A percentile compares a stretch with the other conserved stretches of the same genome.
phyloP scores from a whole-genome alignment of 176 grass and related monocot genomes.

The Puya raimondii region DNA sequence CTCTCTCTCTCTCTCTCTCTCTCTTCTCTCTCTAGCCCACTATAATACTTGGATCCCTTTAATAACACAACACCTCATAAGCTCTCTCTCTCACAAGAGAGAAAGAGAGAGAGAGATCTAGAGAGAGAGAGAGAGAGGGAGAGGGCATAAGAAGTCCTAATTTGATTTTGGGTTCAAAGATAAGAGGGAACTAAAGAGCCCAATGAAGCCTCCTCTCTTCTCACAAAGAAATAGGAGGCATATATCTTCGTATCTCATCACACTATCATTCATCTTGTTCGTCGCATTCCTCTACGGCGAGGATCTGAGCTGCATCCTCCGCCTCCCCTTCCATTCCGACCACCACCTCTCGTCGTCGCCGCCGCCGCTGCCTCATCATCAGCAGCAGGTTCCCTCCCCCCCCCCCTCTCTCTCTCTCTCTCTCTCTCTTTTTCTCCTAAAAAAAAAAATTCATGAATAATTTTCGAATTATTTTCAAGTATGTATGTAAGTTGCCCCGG shows the following conservation, averaged over 20 bases:
- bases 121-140: not conserved
- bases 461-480: no score
- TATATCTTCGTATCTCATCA: slow-evolving; percentile 45
- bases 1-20: not conserved
- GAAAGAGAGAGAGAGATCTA: not conserved
- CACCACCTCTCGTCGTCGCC: not conserved
- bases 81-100: not conserved
- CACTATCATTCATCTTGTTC: slow-evolving; percentile 69
- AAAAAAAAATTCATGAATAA: no score
- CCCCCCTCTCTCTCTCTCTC: no score
- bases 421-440: no score
- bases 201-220: slow-evolving; percentile 23
- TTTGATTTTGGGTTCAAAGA: not conserved
- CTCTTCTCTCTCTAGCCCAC: not conserved
- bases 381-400: not conserved
- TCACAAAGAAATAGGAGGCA: not conserved
- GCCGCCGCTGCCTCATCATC: not conserved
- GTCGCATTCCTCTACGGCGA: slow-evolving; percentile 67
- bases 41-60: not conserved
- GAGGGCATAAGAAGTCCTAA: not conserved
- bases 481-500: no score
- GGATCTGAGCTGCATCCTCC: slow-evolving; percentile 66
- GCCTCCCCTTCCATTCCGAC: slow-evolving; percentile 34
- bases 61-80: not conserved
- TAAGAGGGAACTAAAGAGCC: not conserved